Evolutionary conservation across 1,284 basidiomycete genomes (phyloP), one percentile per base, ranked within the genome.

Genomic region (Melampsora americana): DNA sequence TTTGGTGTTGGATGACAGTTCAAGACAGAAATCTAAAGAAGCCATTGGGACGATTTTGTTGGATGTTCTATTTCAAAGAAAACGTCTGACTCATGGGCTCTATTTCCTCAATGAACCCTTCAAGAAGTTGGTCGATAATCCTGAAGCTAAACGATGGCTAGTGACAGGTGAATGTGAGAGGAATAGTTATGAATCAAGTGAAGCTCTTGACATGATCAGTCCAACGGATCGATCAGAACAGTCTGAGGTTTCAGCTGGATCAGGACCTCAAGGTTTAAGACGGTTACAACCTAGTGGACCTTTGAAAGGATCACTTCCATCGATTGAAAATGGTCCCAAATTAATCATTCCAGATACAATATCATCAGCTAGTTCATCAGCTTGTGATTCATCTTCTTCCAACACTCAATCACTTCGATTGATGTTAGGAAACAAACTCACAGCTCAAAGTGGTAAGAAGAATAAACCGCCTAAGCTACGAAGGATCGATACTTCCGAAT

Each of bases 401-500:
- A 59, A 30, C 9, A 30, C 28, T 1, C 28, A 23, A 23, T 59
- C 56, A 59, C 28, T 59, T 30, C n/a, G n/a, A 23, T 30, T 26
- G 14, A n/a, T 64, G 28, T 28, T 20, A 11, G 35, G 30, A n/a
- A 64, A 20, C 16, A n/a, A 64, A n/a, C 18, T 60, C 42, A 69
- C 35, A 18, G n/a, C 5, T 30, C 20, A 35, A 28, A 7, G 18
- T 42, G 16, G 23, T 11, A 39, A 23, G 4, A 73, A 66, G 35
- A 35, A 18, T 12, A 73, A 73, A 50, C 70, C 70, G 23, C 70
- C 70, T 44, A 73, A 73, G 18, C 50, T 73, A 6, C 44, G 70
- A 28, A 65, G 62, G 32, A 73, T 73, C 11, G 70, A 73, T n/a
- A 73, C 70, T 28, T 73, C 70, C 28, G 70, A 73, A 66, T 65